Evolutionary conservation across 2,329 filamentous ascomycete species (phyloP).

Genomic region (Aspergillus caelatus): DNA sequence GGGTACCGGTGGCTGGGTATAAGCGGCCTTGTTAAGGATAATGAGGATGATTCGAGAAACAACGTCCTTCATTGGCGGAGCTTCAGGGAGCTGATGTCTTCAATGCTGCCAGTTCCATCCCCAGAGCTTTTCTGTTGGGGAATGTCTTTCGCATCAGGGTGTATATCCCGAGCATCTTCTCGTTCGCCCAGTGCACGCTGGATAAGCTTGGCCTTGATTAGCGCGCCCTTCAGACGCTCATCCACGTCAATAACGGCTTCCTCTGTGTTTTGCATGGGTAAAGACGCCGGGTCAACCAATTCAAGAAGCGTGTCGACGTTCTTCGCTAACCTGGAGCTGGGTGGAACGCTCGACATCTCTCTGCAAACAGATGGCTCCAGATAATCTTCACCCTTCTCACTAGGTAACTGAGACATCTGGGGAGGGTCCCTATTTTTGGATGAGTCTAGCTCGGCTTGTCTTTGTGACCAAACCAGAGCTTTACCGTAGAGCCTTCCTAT

Average conservation of each 20-base stretch:
- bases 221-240: constrained; percentile 79
- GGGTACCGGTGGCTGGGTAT: not conserved
- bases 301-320: constrained; percentile 76
- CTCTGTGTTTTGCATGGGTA: constrained; percentile 82
- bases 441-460: constrained; percentile 52
- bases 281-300: constrained; percentile 74
- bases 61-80: constrained; percentile 38
- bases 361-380: constrained; percentile 33
- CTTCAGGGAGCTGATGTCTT: constrained; percentile 49
- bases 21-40: not conserved
- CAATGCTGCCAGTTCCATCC: constrained; percentile 49
- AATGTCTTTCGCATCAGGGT: constrained; percentile 32
- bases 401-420: constrained; percentile 5
- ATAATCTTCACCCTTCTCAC: constrained; percentile 17
- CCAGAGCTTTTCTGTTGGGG: constrained; percentile 28
- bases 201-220: constrained; percentile 82
- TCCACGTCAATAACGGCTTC: constrained; percentile 91
- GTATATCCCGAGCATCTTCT: constrained; percentile 32
- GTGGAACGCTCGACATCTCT: constrained; percentile 50
- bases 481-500: constrained; percentile 78
- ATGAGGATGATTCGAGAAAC: not conserved
- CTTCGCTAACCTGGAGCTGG: constrained; percentile 70
- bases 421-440: constrained; percentile 12
- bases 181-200: constrained; percentile 67
- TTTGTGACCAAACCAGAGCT: constrained; percentile 80